Evolutionary conservation across 805 yeast species (phyloP), one percentile per base, ranked within the genome.

Genomic region (Candida wancherniae): DNA sequence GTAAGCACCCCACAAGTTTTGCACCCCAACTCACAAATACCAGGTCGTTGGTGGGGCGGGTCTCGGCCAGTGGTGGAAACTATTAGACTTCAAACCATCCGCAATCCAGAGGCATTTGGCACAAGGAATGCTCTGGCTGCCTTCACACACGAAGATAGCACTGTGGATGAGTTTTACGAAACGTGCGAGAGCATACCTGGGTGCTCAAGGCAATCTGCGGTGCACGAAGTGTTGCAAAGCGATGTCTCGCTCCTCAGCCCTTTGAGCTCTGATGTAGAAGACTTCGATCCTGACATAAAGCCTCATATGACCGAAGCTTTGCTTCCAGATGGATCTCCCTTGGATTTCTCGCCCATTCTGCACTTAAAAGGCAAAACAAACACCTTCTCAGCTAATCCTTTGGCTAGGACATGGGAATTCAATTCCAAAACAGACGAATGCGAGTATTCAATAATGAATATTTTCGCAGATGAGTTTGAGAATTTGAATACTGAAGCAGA

Each of bases 231-330:
- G n/a, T n/a, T n/a, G n/a, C 6, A 21, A 8, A 21, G 23, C 12
- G 12, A 21, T 7, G 23, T n/a, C 6, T n/a, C 13, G 13, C 13
- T 9, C 6, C 10, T 31, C 24, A 27, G 19, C 19, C 39, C 32
- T 1, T 31, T 39, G 28, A 39, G 37, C 22, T 28, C 39, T 4
- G 38, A 36, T 6, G 20, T 28, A 21, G 36, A 36, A 11, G 43
- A 38, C 17, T 32, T 38, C 11, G 33, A 36, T 16, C 33, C 42
- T 4, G 29, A 29, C 13, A 21, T 36, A 22, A 31, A 19, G 33
- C 43, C 48, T 3, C 50, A 43, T 26, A 45, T 45, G 48, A 31
- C 40, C 9, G 35, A 30, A 12, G 48, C 48, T 4, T 33, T 45
- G 14, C 31, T 40, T 11, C 38, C 39, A 9, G 39, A 43, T 20